phyloP scores from a whole-genome alignment of 306 rosid genomes.

The Pueraria montana region DNA sequence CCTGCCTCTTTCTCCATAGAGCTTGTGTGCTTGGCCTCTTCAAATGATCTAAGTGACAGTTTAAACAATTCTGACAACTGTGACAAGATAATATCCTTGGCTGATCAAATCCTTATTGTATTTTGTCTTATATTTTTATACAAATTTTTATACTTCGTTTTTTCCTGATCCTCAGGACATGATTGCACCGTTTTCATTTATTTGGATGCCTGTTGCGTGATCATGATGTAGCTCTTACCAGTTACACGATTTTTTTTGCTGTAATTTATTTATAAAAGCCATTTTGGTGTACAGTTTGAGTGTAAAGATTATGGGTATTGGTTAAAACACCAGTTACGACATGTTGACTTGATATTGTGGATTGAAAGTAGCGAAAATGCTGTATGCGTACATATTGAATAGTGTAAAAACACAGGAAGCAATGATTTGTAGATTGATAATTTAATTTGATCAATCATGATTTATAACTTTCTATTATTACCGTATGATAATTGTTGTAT shows the following conservation, averaged over 20 bases:
- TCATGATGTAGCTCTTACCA: conserved; percentile 46
- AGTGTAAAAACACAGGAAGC: conserved; percentile 4
- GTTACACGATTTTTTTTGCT: neutral
- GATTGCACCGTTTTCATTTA: conserved; percentile 36
- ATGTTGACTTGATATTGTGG: conserved; percentile 12
- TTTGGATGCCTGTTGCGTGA: conserved; percentile 39
- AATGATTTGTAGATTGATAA: neutral
- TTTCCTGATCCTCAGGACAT: conserved; percentile 47
- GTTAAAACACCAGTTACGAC: conserved; percentile 17
- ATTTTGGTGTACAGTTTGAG: conserved; percentile 50
- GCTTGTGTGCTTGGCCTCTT: conserved; percentile 54
- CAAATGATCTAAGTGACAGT: conserved; percentile 37
- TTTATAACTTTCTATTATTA: neutral
- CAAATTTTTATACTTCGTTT: conserved; percentile 52
- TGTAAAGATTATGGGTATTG: conserved; percentile 44
- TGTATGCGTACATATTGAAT: conserved; percentile 15
- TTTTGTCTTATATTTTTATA: conserved; percentile 56
- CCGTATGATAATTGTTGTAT: neutral
- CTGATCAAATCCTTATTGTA: conserved; percentile 69
- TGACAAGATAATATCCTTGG: conserved; percentile 56
- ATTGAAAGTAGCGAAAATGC: conserved; percentile 26
- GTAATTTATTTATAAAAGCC: conserved; percentile 35
- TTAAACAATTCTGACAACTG: conserved; percentile 19
- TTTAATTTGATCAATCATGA: neutral
- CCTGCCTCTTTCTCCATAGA: conserved; percentile 67